Conservation (phyloP, 192 early-diverging fungal genomes). For the Gonapodya prolifera region DNA sequence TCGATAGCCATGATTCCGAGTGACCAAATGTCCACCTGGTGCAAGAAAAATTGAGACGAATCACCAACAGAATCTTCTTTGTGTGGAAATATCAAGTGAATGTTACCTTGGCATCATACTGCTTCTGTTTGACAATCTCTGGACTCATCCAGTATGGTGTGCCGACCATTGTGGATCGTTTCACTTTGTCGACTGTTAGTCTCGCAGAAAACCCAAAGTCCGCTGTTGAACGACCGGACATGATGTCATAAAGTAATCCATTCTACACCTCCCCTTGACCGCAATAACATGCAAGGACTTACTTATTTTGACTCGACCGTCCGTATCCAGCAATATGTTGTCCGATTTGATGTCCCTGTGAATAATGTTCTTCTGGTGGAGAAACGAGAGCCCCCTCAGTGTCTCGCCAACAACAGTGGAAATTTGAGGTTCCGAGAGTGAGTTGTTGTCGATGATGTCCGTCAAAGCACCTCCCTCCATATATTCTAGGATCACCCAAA, state of each 20-base stretch:
- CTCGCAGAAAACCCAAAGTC: constrained; percentile 95
- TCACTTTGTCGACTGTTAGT: constrained; percentile 67
- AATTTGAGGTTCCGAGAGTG: constrained; percentile 27
- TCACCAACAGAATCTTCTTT: neutral
- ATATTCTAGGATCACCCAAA: constrained; percentile 98
- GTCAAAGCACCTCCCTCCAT: constrained; percentile 98
- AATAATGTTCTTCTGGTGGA: neutral
- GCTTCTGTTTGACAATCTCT: constrained; percentile 71
- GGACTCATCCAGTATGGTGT: constrained; percentile 70
- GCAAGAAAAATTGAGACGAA: constrained; percentile 20
- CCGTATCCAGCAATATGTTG: neutral
- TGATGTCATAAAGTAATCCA: too few relatives aligned
- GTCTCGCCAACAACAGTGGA: constrained; percentile 16
- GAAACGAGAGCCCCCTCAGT: neutral
- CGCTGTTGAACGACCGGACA: constrained; percentile 32
- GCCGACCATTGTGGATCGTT: constrained; percentile 78
- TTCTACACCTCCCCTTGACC: too few relatives aligned
- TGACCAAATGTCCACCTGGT: constrained; percentile 82
- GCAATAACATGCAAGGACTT: neutral
- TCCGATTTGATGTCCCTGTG: constrained; percentile 4
- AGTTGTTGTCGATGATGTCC: constrained; percentile 90
- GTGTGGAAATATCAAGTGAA: neutral
- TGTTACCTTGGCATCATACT: constrained; percentile 20
- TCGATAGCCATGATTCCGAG: constrained; percentile 95
- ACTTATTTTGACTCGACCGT: neutral